Conservation (phyloP, 495 filamentous ascomycete genomes). For the Aspergillus leporis region DNA sequence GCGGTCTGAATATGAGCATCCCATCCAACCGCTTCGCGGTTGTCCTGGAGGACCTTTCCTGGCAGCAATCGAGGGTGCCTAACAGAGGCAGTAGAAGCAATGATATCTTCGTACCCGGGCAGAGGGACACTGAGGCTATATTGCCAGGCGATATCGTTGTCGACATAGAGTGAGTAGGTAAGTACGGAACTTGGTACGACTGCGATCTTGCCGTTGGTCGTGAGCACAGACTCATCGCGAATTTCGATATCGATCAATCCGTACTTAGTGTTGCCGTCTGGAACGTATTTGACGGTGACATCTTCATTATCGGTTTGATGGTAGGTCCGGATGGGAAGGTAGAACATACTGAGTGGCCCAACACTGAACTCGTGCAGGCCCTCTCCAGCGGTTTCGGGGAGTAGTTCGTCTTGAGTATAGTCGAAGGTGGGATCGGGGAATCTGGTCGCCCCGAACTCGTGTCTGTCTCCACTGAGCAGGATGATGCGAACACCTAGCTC, state of each 20-base stretch:
- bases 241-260: constrained; percentile 83
- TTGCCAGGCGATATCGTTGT: constrained; percentile 77
- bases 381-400: constrained; percentile 35
- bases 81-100: not conserved
- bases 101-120: constrained; percentile 6
- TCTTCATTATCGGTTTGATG: constrained; percentile 74
- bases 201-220: constrained; percentile 23
- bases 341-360: constrained; percentile 91
- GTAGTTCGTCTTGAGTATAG: constrained; percentile 22
- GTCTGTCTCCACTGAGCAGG: constrained; percentile 83
- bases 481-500: constrained; percentile 75
- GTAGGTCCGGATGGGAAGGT: constrained; percentile 83
- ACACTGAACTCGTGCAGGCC: constrained; percentile 86
- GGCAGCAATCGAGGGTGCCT: constrained; percentile 17
- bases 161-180: constrained; percentile 79
- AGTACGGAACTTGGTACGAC: constrained; percentile 52
- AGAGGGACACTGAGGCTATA: constrained; percentile 47
- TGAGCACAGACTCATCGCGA: constrained; percentile 54
- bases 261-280: constrained; percentile 87
- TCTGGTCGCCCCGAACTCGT: constrained; percentile 91
- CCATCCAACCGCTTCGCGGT: constrained; percentile 5
- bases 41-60: constrained; percentile 18
- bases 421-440: constrained; percentile 69
- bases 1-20: not conserved
- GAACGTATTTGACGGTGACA: constrained; percentile 79